Conservation (phyloP, 2,329 filamentous ascomycete species). For the Didymella arachidicola region DNA sequence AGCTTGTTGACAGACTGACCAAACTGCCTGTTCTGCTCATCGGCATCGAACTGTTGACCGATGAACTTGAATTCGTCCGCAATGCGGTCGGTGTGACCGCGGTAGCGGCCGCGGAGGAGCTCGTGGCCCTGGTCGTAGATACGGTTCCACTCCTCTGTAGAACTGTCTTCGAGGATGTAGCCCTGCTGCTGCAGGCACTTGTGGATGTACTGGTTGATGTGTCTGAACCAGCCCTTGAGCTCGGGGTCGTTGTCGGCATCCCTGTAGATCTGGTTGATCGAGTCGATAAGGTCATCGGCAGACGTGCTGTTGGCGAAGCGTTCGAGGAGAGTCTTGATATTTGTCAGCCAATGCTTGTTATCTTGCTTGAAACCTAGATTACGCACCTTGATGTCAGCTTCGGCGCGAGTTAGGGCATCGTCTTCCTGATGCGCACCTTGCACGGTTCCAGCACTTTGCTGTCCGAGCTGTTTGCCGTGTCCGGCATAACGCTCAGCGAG, state of each 20-base stretch:
- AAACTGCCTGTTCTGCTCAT: slow-evolving; percentile 85
- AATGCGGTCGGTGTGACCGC: slow-evolving; percentile 82
- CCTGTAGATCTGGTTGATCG: slow-evolving; percentile 83
- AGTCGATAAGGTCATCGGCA: slow-evolving; percentile 81
- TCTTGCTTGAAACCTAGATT: slow-evolving; percentile 50
- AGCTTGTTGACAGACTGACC: slow-evolving; percentile 78
- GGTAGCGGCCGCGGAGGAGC: slow-evolving; percentile 88
- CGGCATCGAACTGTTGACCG: slow-evolving; percentile 85
- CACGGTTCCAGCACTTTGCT: slow-evolving; percentile 71
- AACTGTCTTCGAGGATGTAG: slow-evolving; percentile 83
- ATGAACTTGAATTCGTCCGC: slow-evolving; percentile 91
- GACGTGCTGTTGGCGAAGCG: slow-evolving; percentile 96
- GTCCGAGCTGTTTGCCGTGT: slow-evolving; percentile 71
- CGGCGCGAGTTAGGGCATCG: slow-evolving; percentile 71
- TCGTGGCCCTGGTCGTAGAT: slow-evolving; percentile 87
- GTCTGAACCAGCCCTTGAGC: slow-evolving; percentile 87
- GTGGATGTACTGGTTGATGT: slow-evolving; percentile 78
- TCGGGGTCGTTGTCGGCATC: slow-evolving; percentile 88
- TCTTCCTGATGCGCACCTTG: slow-evolving; percentile 75
- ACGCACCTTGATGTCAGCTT: slow-evolving; percentile 78
- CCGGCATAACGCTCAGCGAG: slow-evolving; percentile 85
- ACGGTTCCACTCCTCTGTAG: slow-evolving; percentile 81
- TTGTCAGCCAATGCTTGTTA: slow-evolving; percentile 59
- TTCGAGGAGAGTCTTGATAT: slow-evolving; percentile 79
- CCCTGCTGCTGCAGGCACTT: slow-evolving; percentile 87